Conservation (phyloP, 1,284 basidiomycete genomes). For the Ceratobasidium sp. region DNA sequence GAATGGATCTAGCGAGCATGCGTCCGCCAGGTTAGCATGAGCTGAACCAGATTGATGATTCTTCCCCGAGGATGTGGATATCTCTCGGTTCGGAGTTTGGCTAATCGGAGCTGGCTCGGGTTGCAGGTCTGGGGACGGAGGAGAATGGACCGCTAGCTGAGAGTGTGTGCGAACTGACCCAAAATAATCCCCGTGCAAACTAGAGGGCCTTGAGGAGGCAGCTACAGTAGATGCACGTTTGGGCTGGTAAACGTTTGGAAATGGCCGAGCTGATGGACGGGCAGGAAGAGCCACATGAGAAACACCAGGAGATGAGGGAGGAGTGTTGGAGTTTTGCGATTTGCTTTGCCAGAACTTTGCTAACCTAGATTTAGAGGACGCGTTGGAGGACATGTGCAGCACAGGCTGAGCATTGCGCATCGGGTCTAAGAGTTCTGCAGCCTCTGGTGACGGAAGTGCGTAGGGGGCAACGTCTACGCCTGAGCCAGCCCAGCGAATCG, state of each 20-base stretch:
- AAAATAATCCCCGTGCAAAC: slow-evolving; percentile 20
- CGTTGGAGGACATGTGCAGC: not conserved
- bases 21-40: slow-evolving; percentile 36
- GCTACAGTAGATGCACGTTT: slow-evolving; percentile 15
- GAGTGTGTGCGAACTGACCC: slow-evolving; percentile 6
- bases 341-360: slow-evolving; percentile 45
- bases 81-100: not conserved
- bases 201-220: not conserved
- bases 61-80: slow-evolving; percentile 39
- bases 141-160: not conserved
- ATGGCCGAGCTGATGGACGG: not conserved
- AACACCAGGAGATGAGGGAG: not conserved
- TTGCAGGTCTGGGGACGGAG: not conserved
- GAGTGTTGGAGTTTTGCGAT: slow-evolving; percentile 25
- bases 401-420: slow-evolving; percentile 59
- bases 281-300: not conserved
- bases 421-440: slow-evolving; percentile 79
- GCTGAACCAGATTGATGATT: not conserved
- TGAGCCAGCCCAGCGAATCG: slow-evolving; percentile 76
- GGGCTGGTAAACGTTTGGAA: slow-evolving; percentile 40
- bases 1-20: slow-evolving; percentile 4
- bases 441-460: slow-evolving; percentile 81
- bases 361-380: slow-evolving; percentile 42
- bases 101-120: not conserved
- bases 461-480: slow-evolving; percentile 61